Conservation (phyloP, 2,329 filamentous ascomycete genomes). For the Tolypocladium cylindrosporum region DNA sequence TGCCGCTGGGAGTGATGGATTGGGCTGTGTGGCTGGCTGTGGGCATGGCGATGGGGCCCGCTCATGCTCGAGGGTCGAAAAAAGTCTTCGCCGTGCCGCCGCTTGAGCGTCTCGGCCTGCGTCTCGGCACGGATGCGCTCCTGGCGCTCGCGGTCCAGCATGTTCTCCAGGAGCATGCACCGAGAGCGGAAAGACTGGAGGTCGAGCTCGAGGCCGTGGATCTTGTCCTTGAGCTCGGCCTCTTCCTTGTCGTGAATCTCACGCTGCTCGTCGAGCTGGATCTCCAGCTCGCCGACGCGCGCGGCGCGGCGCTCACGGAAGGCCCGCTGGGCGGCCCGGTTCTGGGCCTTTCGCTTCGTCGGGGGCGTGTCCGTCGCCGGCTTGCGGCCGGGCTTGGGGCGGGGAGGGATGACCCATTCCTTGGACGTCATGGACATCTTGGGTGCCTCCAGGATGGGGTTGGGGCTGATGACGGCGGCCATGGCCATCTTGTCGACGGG, state of each 20-base stretch:
- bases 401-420: conserved; percentile 77
- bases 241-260: conserved; percentile 47
- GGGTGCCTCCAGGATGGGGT: conserved; percentile 27
- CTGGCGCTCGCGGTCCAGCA: conserved; percentile 49
- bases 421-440: conserved; percentile 61
- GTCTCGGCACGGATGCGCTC: conserved; percentile 34
- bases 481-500: conserved; percentile 35
- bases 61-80: conserved; percentile 17
- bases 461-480: conserved; percentile 35
- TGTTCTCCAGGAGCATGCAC: conserved; percentile 52
- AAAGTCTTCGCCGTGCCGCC: conserved; percentile 16
- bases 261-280: conserved; percentile 53
- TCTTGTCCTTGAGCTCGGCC: conserved; percentile 45
- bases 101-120: conserved; percentile 25
- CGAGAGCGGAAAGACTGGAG: conserved; percentile 54
- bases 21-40: conserved; percentile 16
- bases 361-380: conserved; percentile 86
- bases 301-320: conserved; percentile 83
- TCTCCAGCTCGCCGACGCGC: conserved; percentile 67
- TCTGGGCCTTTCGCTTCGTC: conserved; percentile 90
- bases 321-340: conserved; percentile 80
- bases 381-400: conserved; percentile 86
- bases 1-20: conserved; percentile 15
- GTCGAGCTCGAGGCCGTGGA: conserved; percentile 51
- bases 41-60: conserved; percentile 13